phyloP scores from a whole-genome alignment of 1,284 basidiomycete species.

The Flammula alnicola region DNA sequence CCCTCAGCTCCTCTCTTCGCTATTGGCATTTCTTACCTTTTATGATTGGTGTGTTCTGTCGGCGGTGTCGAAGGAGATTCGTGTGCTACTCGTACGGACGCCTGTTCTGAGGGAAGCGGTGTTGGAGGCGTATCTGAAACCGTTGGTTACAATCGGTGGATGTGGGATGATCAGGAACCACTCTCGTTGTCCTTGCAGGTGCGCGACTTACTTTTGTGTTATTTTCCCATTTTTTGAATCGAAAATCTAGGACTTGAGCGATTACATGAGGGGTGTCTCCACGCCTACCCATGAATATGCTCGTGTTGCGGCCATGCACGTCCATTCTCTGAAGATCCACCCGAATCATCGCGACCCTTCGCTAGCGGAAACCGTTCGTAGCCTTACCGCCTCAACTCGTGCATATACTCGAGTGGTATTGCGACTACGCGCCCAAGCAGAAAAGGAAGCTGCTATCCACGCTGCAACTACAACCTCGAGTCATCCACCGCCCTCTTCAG shows the following conservation, averaged over 20 bases:
- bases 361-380: conserved; percentile 45
- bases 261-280: conserved; percentile 78
- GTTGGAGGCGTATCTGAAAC: conserved; percentile 68
- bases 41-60: conserved; percentile 69
- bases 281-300: conserved; percentile 74
- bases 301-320: conserved; percentile 56
- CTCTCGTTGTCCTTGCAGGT: conserved; percentile 65
- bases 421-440: conserved; percentile 74
- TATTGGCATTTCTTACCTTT: conserved; percentile 66
- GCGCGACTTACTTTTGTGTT: conserved; percentile 26
- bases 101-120: conserved; percentile 62
- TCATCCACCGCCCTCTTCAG: conserved; percentile 16
- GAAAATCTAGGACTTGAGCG: conserved; percentile 63
- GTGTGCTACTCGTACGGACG: conserved; percentile 50
- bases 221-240: conserved; percentile 2
- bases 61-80: conserved; percentile 56
- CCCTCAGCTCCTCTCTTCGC: conserved; percentile 46
- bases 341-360: conserved; percentile 42
- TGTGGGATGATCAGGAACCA: conserved; percentile 59
- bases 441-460: conserved; percentile 44
- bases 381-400: conserved; percentile 61
- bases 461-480: conserved; percentile 16
- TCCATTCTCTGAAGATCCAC: conserved; percentile 49
- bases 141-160: conserved; percentile 74
- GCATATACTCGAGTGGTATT: conserved; percentile 78